phyloP scores from a whole-genome alignment of 208 protist species.

The Crithidia brevicula region DNA sequence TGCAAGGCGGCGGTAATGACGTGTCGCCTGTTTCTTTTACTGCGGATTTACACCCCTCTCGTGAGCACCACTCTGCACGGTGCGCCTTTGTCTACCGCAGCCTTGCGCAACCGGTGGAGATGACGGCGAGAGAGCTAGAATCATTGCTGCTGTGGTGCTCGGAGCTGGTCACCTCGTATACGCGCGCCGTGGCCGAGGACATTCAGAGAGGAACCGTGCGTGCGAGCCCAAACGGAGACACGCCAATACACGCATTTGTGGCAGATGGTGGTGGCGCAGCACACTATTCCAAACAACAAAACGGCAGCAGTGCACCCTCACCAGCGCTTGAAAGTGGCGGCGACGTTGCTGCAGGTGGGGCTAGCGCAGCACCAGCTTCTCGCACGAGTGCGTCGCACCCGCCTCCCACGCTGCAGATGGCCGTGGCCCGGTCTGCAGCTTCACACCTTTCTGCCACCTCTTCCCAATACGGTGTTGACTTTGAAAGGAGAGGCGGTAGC shows the following conservation, averaged over 20 bases:
- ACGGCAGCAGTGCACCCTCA: no score
- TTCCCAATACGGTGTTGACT: no score
- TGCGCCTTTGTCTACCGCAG: conserved; percentile 2
- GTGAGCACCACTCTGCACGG: background rate
- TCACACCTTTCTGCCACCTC: background rate
- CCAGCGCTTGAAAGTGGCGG: no score
- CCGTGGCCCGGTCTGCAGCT: background rate
- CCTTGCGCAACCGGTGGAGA: conserved; percentile 4
- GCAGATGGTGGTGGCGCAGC: background rate
- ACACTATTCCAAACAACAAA: no score
- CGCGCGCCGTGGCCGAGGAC: background rate
- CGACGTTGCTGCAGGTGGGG: background rate
- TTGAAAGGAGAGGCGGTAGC: no score
- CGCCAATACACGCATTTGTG: background rate
- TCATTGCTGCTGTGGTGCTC: conserved; percentile 45
- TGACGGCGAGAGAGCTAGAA: conserved; percentile 37
- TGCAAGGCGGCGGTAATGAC: no score
- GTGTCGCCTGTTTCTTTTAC: no score
- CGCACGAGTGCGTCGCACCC: background rate
- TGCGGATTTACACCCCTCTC: no score
- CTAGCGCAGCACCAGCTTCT: background rate
- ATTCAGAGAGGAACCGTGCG: background rate
- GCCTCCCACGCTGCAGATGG: conserved; percentile 6
- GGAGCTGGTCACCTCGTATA: conserved; percentile 11
- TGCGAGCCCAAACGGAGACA: background rate